Evolutionary conservation across 495 filamentous ascomycete genomes (phyloP).

Genomic region (Xylona heveae): DNA sequence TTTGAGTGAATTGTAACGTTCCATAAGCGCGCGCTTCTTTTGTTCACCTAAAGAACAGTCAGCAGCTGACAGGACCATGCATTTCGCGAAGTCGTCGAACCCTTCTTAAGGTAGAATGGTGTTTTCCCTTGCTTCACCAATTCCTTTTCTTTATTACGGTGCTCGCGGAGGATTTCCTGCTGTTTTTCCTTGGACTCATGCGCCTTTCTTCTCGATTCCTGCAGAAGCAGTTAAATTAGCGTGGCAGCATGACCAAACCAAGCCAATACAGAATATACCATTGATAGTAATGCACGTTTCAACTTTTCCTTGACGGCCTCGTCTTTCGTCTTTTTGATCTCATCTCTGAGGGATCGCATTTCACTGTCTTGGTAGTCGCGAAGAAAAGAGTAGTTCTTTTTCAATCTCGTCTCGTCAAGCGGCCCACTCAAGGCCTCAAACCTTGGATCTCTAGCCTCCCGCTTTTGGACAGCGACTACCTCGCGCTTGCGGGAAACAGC

Average conservation of each 20-base stretch:
- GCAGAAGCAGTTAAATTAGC: constrained; percentile 6
- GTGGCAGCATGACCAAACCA: not conserved
- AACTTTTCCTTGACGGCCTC: constrained; percentile 35
- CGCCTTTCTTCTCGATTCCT: constrained; percentile 44
- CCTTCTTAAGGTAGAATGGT: constrained; percentile 79
- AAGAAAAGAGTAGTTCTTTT: constrained; percentile 63
- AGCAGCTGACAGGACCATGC: not conserved
- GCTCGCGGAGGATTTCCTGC: constrained; percentile 40
- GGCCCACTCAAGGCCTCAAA: constrained; percentile 37
- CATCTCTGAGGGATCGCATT: constrained; percentile 44
- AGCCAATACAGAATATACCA: constrained; percentile 11
- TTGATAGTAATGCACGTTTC: constrained; percentile 40
- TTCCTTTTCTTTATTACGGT: constrained; percentile 66
- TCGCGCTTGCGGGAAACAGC: constrained; percentile 61
- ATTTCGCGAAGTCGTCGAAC: constrained; percentile 5
- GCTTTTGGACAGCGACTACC: constrained; percentile 33
- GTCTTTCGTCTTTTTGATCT: constrained; percentile 45
- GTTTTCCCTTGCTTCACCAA: constrained; percentile 69
- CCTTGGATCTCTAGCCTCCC: constrained; percentile 57
- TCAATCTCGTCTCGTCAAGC: constrained; percentile 30
- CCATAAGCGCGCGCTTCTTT: constrained; percentile 61
- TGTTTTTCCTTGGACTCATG: constrained; percentile 43
- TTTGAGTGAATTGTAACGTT: constrained; percentile 62
- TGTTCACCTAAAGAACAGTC: constrained; percentile 33
- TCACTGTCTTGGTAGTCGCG: constrained; percentile 66